A percentile compares a stretch with the other conserved stretches of the same genome.
phyloP scores from a whole-genome alignment of 208 protist genomes.

The Trypanosoma theileri region DNA sequence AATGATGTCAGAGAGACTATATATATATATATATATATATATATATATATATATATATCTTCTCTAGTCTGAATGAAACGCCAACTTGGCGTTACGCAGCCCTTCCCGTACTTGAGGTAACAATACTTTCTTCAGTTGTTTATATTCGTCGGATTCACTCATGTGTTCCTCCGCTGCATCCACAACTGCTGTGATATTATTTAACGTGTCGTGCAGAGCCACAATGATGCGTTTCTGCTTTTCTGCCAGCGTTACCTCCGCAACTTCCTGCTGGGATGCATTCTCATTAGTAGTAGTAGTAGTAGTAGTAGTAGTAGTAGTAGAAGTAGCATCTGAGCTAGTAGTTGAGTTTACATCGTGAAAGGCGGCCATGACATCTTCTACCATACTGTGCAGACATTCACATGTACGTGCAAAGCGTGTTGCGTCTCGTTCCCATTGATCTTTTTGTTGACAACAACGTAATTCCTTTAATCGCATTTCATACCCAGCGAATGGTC shows the following conservation, averaged over 20 bases:
- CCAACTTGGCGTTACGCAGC: constrained; percentile 54
- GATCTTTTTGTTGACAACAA: constrained; percentile 80
- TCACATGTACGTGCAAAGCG: constrained; percentile 66
- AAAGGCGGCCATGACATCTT: constrained; percentile 43
- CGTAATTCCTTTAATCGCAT: constrained; percentile 82
- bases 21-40: neutral
- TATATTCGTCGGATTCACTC: constrained; percentile 42
- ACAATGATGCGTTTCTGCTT: constrained; percentile 37
- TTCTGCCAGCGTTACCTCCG: neutral
- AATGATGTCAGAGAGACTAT: no score
- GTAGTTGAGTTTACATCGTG: constrained; percentile 11
- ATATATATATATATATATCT: constrained; percentile 10
- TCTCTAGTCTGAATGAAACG: constrained; percentile 21
- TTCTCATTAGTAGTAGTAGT: neutral
- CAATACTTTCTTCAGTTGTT: constrained; percentile 43
- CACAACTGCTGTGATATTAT: constrained; percentile 60
- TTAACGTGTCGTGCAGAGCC: constrained; percentile 54
- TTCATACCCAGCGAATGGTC: constrained; percentile 58
- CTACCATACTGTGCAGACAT: constrained; percentile 50
- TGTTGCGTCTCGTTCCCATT: constrained; percentile 64
- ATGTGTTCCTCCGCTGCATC: constrained; percentile 79
- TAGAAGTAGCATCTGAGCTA: no score
- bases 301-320: no score
- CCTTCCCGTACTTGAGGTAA: constrained; percentile 35
- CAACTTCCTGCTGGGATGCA: neutral